Percentiles rank a stretch among this genome's conserved stretches.
Conservation (phyloP, 2,329 filamentous ascomycete species). For the Neurospora sp. region DNA sequence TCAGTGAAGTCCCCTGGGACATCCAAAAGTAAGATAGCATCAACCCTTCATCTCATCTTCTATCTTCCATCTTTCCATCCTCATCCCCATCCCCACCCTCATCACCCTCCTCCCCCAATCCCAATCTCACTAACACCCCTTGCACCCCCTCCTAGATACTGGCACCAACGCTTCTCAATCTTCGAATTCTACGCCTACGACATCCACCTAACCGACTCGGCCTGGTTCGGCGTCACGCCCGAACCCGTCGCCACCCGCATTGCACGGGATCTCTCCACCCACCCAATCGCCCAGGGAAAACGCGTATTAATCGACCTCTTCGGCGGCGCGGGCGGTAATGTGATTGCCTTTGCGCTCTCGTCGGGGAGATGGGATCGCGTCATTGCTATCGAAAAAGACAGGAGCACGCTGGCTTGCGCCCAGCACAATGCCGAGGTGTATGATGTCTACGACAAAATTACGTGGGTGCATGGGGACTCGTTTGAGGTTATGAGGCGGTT, state of each 20-base stretch:
- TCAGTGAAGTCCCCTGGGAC: conserved; percentile 67
- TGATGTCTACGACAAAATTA: conserved; percentile 65
- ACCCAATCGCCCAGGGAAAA: conserved; percentile 42
- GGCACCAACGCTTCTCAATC: conserved; percentile 76
- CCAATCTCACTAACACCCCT: conserved; percentile 1
- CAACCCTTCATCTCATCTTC: not conserved
- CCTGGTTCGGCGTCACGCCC: conserved; percentile 95
- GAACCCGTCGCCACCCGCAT: conserved; percentile 81
- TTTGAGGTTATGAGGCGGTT: conserved; percentile 54
- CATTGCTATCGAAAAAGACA: conserved; percentile 81
- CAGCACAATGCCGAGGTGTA: conserved; percentile 87
- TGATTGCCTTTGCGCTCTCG: conserved; percentile 80
- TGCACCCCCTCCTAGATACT: conserved; percentile 54
- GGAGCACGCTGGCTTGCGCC: conserved; percentile 73
- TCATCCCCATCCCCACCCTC: not conserved
- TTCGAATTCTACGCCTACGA: conserved; percentile 83
- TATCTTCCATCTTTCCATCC: too few relatives aligned
- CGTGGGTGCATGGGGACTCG: conserved; percentile 80
- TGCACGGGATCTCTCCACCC: conserved; percentile 56
- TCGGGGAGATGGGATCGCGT: conserved; percentile 70
- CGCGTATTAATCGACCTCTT: conserved; percentile 78
- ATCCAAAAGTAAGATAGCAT: conserved; percentile 61
- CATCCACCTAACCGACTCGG: conserved; percentile 82
- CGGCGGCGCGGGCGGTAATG: conserved; percentile 84
- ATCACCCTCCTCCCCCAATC: not conserved